Evolutionary conservation across 2,329 filamentous ascomycete species (phyloP).

Genomic region (Byssothecium circinans): DNA sequence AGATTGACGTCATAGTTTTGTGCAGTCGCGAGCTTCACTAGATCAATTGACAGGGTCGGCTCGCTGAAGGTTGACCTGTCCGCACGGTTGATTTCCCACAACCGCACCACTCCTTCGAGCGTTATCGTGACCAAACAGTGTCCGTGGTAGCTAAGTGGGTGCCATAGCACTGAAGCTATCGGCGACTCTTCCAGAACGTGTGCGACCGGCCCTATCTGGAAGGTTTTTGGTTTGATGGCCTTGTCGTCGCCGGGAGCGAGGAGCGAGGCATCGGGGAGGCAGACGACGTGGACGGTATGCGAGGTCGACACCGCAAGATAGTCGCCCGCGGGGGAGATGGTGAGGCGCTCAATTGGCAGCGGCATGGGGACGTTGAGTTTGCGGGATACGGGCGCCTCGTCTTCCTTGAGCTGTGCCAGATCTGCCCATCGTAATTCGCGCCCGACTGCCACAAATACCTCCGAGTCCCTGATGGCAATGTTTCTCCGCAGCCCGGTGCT

Average conservation of each 20-base stretch:
- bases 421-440: conserved; percentile 93
- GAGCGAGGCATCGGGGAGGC: conserved; percentile 79
- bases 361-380: conserved; percentile 75
- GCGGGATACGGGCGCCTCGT: conserved; percentile 29
- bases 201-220: conserved; percentile 87
- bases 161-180: conserved; percentile 83
- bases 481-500: conserved; percentile 55
- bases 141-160: conserved; percentile 82
- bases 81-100: conserved; percentile 86
- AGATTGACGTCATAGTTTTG: conserved; percentile 82
- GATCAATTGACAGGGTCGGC: conserved; percentile 79
- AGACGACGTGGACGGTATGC: conserved; percentile 83
- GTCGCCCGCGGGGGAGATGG: conserved; percentile 78
- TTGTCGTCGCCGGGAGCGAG: conserved; percentile 68
- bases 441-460: conserved; percentile 85
- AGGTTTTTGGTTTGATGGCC: conserved; percentile 78
- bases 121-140: conserved; percentile 86
- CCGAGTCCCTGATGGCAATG: conserved; percentile 79
- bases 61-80: conserved; percentile 87
- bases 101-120: conserved; percentile 79
- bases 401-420: conserved; percentile 74
- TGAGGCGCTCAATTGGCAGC: conserved; percentile 80
- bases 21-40: conserved; percentile 86
- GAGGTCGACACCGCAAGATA: conserved; percentile 84
- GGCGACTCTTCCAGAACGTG: conserved; percentile 85